Base-by-base conservation (phyloP, 2,329 filamentous ascomycete genomes). In the Sphaerulina vaccinii region DNA sequence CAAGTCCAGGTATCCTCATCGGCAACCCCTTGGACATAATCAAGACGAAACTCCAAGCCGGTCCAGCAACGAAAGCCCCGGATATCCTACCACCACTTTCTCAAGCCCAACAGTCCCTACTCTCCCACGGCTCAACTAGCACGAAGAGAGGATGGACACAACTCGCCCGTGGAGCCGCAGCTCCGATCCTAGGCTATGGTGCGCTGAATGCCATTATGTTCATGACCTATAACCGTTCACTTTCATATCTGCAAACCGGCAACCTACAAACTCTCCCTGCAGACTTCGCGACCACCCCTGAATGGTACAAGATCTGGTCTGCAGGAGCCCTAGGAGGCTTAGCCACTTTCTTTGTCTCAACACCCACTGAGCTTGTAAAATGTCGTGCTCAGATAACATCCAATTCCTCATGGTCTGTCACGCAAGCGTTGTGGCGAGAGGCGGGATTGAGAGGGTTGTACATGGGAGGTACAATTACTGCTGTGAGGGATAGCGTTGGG, bases 311-410 rank as follows among this genome's bases (percentile, higher is more conserved):
- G 16, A 61, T 68, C 13, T 96, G 87, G 83, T 58, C 86, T 8
- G 90, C 91, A 13, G 92, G 92, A 39, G 88, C 88, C 7, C 73
- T 85, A 2, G 89, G 89, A 36, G 92, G 92, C 1, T 77, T 96
- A 15, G 88, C 89, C 3, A 93, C 87, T 4, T 96, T 90, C 79
- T 78, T 87, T 16, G 80, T 97, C 32, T 92, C 87, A 53, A 87
- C 90, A 4, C 92, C 92, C 0, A 96, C 90, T 0, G 92, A 97
- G 71, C 77, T 96, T 27, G 79, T 96, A 62, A 96, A 96, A 74
- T 96, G 90, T 66, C 83, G 89, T 35, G 87, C 88, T 0, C 92
- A 96, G 68, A 75, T 93, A n/a, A 75, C 67, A 59, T 23, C 68
- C 52, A 58, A 62, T 16, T 66, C 62, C 10, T 68, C 66, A 3